Percentiles rank a stretch among this genome's conserved stretches.
Evolutionary conservation across 352 stramenopile species (phyloP).

Genomic region (Globisporangium canariense): DNA sequence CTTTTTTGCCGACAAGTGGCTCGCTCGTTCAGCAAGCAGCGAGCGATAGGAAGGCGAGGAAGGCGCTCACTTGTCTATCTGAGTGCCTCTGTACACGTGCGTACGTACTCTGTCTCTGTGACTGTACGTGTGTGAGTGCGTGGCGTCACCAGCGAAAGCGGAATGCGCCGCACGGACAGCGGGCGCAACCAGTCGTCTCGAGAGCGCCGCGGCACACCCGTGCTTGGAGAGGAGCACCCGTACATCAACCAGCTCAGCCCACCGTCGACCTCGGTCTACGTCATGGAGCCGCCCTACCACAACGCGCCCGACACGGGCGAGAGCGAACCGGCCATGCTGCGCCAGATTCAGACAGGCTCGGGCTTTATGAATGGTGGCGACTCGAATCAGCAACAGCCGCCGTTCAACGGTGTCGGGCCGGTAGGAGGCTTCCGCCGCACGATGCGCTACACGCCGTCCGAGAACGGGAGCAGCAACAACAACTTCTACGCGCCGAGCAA

Average conservation of each 20-base stretch:
- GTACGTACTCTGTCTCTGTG: not conserved
- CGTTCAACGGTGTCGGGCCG: not conserved
- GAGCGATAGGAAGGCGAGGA: not conserved
- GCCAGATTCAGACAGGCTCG: conserved; percentile 3
- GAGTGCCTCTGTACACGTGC: not conserved
- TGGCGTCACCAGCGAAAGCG: conserved; percentile 1
- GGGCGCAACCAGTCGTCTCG: conserved; percentile 23
- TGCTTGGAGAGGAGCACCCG: conserved; percentile 64
- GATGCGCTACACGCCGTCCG: conserved; percentile 17
- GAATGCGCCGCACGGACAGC: conserved; percentile 23
- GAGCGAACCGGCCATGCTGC: conserved; percentile 6
- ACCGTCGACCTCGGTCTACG: conserved; percentile 48
- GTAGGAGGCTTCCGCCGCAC: conserved; percentile 20
- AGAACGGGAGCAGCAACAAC: conserved; percentile 15
- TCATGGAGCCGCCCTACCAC: conserved; percentile 60
- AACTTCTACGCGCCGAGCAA: conserved; percentile 37
- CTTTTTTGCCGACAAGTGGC: not conserved
- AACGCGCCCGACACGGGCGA: conserved; percentile 23
- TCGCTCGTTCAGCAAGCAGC: not conserved
- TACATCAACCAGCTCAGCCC: conserved; percentile 56
- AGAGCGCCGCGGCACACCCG: conserved; percentile 58
- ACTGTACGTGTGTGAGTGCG: not conserved
- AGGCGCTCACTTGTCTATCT: not conserved
- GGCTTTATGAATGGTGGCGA: conserved; percentile 22
- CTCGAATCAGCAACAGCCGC: conserved; percentile 22